Percentiles rank a stretch among this genome's conserved stretches.
phyloP scores from a whole-genome alignment of 139 green algal species.

The Tetraselmis striata region DNA sequence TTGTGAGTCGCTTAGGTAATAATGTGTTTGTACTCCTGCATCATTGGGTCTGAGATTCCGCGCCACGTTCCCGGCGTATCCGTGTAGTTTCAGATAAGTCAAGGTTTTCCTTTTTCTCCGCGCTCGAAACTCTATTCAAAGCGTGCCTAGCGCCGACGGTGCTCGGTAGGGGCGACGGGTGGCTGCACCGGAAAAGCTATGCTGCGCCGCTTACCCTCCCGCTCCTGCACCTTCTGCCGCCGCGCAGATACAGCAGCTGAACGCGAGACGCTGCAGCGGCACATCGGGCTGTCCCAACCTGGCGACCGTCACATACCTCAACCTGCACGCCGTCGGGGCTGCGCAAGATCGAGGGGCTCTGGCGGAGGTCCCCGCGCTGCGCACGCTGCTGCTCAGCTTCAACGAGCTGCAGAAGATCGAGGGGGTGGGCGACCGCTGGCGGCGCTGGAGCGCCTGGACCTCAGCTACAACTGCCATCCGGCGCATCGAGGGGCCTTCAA shows the following conservation, averaged over 20 bases:
- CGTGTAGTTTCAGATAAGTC: no score
- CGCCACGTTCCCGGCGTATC: no score
- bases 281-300: conserved; percentile 18
- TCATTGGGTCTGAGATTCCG: no score
- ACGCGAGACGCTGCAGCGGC: neutral
- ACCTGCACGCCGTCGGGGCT: conserved; percentile 49
- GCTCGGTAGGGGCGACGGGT: no score
- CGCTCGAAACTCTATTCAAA: no score
- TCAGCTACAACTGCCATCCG: conserved; percentile 50
- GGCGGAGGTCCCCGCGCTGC: conserved; percentile 4
- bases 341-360: conserved; percentile 29
- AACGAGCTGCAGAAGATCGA: conserved; percentile 59
- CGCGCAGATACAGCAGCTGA: conserved; percentile 3
- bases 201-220: neutral
- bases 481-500: conserved; percentile 39
- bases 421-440: conserved; percentile 36
- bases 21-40: no score
- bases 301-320: conserved; percentile 35
- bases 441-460: conserved; percentile 32
- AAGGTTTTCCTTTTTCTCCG: no score
- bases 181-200: conserved; percentile 2
- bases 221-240: conserved; percentile 6
- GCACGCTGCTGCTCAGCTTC: conserved; percentile 43
- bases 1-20: neutral
- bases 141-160: no score